Base-by-base conservation (phyloP, 2,329 filamentous ascomycete species). In the Cladosporium colombiae region DNA sequence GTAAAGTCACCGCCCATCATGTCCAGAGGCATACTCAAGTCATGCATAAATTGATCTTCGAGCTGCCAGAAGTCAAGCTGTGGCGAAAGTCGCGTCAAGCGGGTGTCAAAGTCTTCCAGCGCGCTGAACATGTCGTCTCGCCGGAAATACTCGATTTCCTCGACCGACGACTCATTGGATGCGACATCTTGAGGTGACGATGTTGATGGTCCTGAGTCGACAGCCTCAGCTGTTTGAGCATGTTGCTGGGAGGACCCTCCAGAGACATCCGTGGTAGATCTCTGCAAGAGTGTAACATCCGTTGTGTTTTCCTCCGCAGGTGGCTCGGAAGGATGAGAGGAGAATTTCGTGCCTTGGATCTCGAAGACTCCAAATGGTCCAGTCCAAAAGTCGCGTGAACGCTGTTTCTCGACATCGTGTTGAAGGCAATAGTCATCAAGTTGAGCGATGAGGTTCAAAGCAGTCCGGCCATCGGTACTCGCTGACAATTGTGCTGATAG, bases 321-420 rank as follows among this genome's bases (percentile, higher is more conserved):
- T n/a, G 25, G 13, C 27, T 33, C 18, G 16, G 52, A 29, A 29
- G 52, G 13, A 11, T 29, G 52, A 29, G 25, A 18, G 27, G 25
- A 13, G 27, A 29, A 8, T 7, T 55, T 14, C 16, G 18, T 31
- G 5, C 16, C 18, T 21, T 16, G 59, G 3, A 25, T 6, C 7
- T 52, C 31, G 23, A 62, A 62, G 8, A 62, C 59, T n/a, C 46
- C 44, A 13, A 62, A 62, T 5, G 59, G 59, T 49, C 59, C 59
- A 7, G 25, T 52, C 7, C 31, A 44, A 33, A 31, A 62, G 7
- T 52, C 59, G 23, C 21, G 18, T 16, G 27, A 29, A 16, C 35
- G 40, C 21, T 31, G 14, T n/a, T 25, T 14, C 21, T 49, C 37
- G 18, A 7, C 27, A 33, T 62, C 59, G 21, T 49, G 46, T 37